Percentiles rank a stretch among this genome's conserved stretches.
These are phyloP conservation scores for Apiospora arundinis DNA, from an alignment of 2,329 filamentous ascomycete species.

Conservation along the genomic window DNA sequence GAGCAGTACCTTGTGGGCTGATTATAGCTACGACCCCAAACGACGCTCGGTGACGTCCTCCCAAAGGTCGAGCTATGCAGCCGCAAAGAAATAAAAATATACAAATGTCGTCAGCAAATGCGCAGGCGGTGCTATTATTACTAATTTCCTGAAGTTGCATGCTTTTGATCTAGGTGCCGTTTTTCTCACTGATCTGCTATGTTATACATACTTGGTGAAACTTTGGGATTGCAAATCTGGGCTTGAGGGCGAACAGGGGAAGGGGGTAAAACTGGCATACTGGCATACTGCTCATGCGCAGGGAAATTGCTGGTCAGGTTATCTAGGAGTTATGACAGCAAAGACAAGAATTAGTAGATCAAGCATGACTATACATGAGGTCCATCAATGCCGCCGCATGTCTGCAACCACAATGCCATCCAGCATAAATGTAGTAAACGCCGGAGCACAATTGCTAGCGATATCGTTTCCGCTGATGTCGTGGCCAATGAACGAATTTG, in stretches of 20 bases:
- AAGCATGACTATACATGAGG: not conserved
- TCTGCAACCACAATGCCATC: not conserved
- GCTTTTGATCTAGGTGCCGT: not conserved
- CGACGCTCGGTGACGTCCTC: not conserved
- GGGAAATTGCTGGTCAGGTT: not conserved
- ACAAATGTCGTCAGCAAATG: not conserved
- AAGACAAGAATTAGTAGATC: not conserved
- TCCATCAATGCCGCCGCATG: not conserved
- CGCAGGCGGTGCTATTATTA: not conserved
- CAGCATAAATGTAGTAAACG: not conserved
- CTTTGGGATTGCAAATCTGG: not conserved
- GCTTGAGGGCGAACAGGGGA: not conserved
- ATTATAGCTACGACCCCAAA: not conserved
- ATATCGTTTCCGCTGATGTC: not conserved
- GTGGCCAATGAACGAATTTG: not conserved
- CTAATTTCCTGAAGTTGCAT: not conserved
- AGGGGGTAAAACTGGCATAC: not conserved
- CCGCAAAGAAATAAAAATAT: not conserved
- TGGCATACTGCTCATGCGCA: not conserved
- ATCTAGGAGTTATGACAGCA: not conserved
- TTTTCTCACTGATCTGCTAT: not conserved
- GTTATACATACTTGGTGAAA: not conserved
- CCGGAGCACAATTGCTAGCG: not conserved
- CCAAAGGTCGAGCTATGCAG: not conserved
- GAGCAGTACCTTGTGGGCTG: conserved; percentile 65